Percentiles rank a stretch among this genome's conserved stretches.
Conservation (phyloP, 139 green algal species). For the Volvox reticuliferus region DNA sequence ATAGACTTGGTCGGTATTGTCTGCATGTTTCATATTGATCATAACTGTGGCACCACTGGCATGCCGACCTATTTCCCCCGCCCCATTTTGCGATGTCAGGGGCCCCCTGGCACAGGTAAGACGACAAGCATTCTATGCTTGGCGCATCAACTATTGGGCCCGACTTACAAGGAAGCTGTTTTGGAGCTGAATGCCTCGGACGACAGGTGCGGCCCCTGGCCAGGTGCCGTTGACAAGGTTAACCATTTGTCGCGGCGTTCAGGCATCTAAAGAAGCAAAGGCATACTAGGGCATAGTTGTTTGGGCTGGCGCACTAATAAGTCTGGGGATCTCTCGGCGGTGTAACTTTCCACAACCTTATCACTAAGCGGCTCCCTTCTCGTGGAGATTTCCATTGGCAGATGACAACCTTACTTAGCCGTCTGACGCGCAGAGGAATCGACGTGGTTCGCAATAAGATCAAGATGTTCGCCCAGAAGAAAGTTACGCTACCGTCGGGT, state of each 20-base stretch:
- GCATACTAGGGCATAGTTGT: too few relatives aligned
- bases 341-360: too few relatives aligned
- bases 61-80: not conserved
- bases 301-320: too few relatives aligned
- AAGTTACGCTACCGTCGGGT: conserved; percentile 93
- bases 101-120: conserved; percentile 97
- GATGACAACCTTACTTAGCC: not conserved
- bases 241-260: too few relatives aligned
- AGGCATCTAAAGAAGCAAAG: too few relatives aligned
- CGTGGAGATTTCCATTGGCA: not conserved
- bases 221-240: not conserved
- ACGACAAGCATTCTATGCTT: conserved; percentile 96
- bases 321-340: too few relatives aligned
- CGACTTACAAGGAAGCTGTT: conserved; percentile 90
- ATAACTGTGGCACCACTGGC: too few relatives aligned
- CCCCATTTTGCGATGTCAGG: conserved; percentile 64
- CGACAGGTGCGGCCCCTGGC: conserved; percentile 70
- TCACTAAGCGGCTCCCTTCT: too few relatives aligned
- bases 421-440: conserved; percentile 86
- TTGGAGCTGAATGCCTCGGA: conserved; percentile 99
- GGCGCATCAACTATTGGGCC: conserved; percentile 91
- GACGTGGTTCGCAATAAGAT: conserved; percentile 99
- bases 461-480: conserved; percentile 99
- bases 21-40: too few relatives aligned
- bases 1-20: too few relatives aligned